Conservation (phyloP, 306 rosid genomes). For the Cucurbita ficifolia region DNA sequence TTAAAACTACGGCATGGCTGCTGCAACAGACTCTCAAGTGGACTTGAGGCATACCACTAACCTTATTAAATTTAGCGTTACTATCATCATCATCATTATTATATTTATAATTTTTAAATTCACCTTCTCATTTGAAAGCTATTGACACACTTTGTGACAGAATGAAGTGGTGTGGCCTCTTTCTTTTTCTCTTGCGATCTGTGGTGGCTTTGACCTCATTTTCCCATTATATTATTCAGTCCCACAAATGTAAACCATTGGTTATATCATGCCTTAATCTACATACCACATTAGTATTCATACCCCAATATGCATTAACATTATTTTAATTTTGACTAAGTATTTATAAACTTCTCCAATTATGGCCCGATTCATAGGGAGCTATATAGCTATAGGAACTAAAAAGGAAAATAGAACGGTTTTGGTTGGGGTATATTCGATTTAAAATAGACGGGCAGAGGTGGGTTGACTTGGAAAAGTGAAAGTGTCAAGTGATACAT, state of each 20-base stretch:
- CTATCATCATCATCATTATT: neutral
- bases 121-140: neutral
- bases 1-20: neutral
- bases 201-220: neutral
- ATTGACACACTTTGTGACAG: neutral
- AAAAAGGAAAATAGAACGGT: neutral
- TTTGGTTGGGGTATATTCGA: neutral
- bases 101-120: neutral
- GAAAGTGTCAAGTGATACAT: neutral
- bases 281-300: neutral
- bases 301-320: neutral
- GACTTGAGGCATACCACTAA: neutral
- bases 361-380: neutral
- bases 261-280: neutral
- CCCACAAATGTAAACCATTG: neutral
- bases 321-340: neutral
- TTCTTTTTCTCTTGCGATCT: neutral
- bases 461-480: neutral
- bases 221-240: neutral
- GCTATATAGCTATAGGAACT: neutral
- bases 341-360: neutral
- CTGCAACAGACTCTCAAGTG: slow-evolving; percentile 3
- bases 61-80: neutral
- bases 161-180: neutral
- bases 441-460: neutral